Percentiles rank a stretch among this genome's conserved stretches.
Evolutionary conservation across 1,284 basidiomycete genomes (phyloP).

Genomic region (Ustilago tritici): DNA sequence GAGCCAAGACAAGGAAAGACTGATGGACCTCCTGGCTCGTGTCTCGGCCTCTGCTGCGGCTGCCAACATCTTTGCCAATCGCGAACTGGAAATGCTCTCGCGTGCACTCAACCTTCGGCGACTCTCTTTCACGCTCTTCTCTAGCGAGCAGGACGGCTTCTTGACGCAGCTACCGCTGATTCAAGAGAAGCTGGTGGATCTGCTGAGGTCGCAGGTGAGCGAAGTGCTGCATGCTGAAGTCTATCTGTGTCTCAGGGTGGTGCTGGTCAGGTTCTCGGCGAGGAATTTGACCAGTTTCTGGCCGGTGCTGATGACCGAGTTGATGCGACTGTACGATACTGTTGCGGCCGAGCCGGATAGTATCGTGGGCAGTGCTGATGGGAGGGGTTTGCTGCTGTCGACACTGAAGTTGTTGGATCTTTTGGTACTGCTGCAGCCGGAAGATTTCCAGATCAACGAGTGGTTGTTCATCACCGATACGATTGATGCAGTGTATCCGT

Average conservation of each 20-base stretch:
- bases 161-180: slow-evolving; percentile 89
- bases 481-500: slow-evolving; percentile 90
- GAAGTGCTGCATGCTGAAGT: slow-evolving; percentile 87
- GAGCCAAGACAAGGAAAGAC: slow-evolving; percentile 85
- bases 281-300: slow-evolving; percentile 95
- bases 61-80: slow-evolving; percentile 94
- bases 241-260: slow-evolving; percentile 89
- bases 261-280: slow-evolving; percentile 89
- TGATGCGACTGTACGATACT: slow-evolving; percentile 77
- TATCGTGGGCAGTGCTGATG: slow-evolving; percentile 79
- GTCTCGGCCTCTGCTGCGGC: slow-evolving; percentile 76
- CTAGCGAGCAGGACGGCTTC: slow-evolving; percentile 89
- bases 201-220: slow-evolving; percentile 80
- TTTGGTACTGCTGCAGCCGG: slow-evolving; percentile 88
- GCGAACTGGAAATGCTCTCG: slow-evolving; percentile 90
- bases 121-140: slow-evolving; percentile 84
- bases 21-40: slow-evolving; percentile 79
- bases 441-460: slow-evolving; percentile 98
- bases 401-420: slow-evolving; percentile 95
- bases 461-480: slow-evolving; percentile 99
- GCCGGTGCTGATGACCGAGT: slow-evolving; percentile 93
- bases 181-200: slow-evolving; percentile 95
- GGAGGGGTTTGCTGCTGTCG: slow-evolving; percentile 82
- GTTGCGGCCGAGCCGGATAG: slow-evolving; percentile 72
- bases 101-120: slow-evolving; percentile 90